These are phyloP conservation scores for Fagopyrum esculentum DNA, from an alignment of 148 eudicot species.

Conservation along the genomic window DNA sequence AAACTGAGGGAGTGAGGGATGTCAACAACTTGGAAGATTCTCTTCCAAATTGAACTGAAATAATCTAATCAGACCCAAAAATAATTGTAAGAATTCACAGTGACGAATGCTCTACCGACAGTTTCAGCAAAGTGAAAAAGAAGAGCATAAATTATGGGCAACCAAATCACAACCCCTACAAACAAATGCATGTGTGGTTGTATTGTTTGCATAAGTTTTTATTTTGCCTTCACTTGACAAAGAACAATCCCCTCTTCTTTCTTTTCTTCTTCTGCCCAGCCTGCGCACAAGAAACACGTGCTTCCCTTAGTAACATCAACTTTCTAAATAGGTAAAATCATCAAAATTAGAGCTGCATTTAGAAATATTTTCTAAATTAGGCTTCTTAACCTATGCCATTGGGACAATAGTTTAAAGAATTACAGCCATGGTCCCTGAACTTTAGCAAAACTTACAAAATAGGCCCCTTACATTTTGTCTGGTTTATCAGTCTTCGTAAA, in stretches of 20 bases:
- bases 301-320: not conserved
- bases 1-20: too few species aligned
- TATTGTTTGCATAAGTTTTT: not conserved
- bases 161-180: conserved; percentile 3
- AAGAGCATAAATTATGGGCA: not conserved
- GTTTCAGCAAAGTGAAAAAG: not conserved
- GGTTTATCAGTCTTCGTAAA: too few species aligned
- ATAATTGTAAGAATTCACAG: too few species aligned
- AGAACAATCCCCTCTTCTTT: conserved; percentile 15
- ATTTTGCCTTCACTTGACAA: conserved; percentile 8
- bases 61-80: too few species aligned
- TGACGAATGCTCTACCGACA: too few species aligned
- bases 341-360: not conserved
- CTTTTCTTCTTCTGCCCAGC: conserved; percentile 16
- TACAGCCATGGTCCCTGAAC: too few species aligned
- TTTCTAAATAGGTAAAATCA: not conserved
- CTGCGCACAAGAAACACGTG: not conserved
- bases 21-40: too few species aligned
- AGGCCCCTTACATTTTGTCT: too few species aligned
- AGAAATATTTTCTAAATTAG: not conserved
- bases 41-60: too few species aligned
- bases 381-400: too few species aligned
- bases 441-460: too few species aligned
- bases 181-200: not conserved
- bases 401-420: too few species aligned